A percentile compares a stretch with the other conserved stretches of the same genome.
These are phyloP conservation scores for Caloboletus firmus DNA, from an alignment of 1,284 basidiomycete genomes.

Conservation along the genomic window DNA sequence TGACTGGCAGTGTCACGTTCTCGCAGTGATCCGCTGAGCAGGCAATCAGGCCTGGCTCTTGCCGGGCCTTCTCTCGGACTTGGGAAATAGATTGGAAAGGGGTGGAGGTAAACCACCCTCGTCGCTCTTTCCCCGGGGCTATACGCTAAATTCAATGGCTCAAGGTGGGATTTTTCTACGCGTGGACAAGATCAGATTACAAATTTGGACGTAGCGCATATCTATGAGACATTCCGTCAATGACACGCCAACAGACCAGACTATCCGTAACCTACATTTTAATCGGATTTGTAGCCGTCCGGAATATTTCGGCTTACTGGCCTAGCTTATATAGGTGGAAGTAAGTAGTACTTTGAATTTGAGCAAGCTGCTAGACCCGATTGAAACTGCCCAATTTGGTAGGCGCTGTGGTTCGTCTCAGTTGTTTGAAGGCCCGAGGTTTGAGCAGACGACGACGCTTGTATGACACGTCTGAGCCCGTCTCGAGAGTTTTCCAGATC, in stretches of 20 bases:
- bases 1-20: conserved; percentile 55
- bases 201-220: conserved; percentile 48
- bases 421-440: too few relatives aligned
- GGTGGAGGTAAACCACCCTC: neutral
- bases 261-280: conserved; percentile 69
- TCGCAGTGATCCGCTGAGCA: conserved; percentile 14
- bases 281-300: conserved; percentile 47
- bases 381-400: too few relatives aligned
- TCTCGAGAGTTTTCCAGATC: too few relatives aligned
- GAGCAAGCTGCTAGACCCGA: too few relatives aligned
- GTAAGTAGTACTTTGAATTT: too few relatives aligned
- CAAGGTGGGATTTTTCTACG: neutral
- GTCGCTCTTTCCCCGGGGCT: neutral
- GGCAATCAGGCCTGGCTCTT: neutral
- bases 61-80: neutral
- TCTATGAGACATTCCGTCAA: conserved; percentile 38
- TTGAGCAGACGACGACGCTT: too few relatives aligned
- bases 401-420: too few relatives aligned
- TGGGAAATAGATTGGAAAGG: neutral
- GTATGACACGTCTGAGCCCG: too few relatives aligned
- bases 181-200: conserved; percentile 3
- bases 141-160: neutral
- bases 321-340: too few relatives aligned
- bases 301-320: too few relatives aligned
- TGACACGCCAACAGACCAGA: neutral